Percentiles rank a stretch among this genome's conserved stretches.
These are phyloP conservation scores for Sporisorium reilianum DNA, from an alignment of 1,284 basidiomycete species.

Conservation along the genomic window DNA sequence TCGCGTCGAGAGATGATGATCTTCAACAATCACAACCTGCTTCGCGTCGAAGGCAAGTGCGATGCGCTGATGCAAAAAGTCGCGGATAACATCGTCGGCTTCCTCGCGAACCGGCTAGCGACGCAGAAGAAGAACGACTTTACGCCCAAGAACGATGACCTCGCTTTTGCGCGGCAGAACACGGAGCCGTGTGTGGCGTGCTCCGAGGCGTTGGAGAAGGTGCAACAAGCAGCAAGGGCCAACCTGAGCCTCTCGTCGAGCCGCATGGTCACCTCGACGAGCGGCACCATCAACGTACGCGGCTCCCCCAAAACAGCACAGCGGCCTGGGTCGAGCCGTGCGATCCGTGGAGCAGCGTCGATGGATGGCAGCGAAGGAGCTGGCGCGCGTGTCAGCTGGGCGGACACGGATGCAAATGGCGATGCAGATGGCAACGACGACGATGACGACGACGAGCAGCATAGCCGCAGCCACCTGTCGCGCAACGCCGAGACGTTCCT, in stretches of 20 bases:
- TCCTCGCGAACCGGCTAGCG: constrained; percentile 76
- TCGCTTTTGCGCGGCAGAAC: constrained; percentile 92
- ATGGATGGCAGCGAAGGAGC: constrained; percentile 20
- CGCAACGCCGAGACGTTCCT: constrained; percentile 90
- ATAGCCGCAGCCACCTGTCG: constrained; percentile 27
- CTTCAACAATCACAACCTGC: constrained; percentile 90
- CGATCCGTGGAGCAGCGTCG: constrained; percentile 10
- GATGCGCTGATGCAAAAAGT: constrained; percentile 86
- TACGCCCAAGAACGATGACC: constrained; percentile 85
- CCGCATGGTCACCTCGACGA: constrained; percentile 26
- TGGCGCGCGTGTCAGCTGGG: constrained; percentile 26
- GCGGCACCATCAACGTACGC: constrained; percentile 21
- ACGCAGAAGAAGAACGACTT: constrained; percentile 98
- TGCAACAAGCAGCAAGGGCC: constrained; percentile 79
- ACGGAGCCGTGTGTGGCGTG: constrained; percentile 93
- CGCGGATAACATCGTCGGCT: constrained; percentile 75
- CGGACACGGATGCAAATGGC: constrained; percentile 8
- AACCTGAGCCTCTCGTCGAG: constrained; percentile 71
- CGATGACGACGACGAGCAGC: constrained; percentile 32
- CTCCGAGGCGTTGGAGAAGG: constrained; percentile 85
- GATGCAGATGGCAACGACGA: not conserved
- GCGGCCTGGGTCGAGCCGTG: constrained; percentile 16
- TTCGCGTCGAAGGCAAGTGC: constrained; percentile 85
- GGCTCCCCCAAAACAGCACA: constrained; percentile 17
- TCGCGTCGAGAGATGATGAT: constrained; percentile 91